Evolutionary conservation across 2,329 filamentous ascomycete species (phyloP), one percentile per base, ranked within the genome.

Genomic region (Aspergillus brasiliensis): DNA sequence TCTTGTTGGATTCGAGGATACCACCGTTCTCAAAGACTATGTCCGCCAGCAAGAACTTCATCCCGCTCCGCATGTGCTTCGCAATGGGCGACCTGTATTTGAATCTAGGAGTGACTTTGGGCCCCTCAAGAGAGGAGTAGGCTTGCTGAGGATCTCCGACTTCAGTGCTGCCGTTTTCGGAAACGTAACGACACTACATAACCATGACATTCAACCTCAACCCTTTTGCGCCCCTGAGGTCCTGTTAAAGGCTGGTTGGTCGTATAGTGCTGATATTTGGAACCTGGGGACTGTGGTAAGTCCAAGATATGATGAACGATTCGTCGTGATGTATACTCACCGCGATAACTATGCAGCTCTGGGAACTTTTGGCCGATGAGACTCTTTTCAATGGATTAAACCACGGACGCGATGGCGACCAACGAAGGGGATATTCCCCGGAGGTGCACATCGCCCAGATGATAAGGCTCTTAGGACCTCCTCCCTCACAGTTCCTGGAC

Each of bases 121-220:
- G 6, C 65, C 51, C 3, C 64, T 64, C 3, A 65, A 60, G 13
- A 65, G 59, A 28, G 64, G 65, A n/a, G 62, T 67, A 13, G 65
- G 65, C 7, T 57, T 60, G 3, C 58, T 67, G 28, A 64, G 66
- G 48, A 71, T 74, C 49, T 70, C 64, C 40, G 72, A 75, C 56
- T 72, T 75, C 55, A 71, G 70, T 31, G 55, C 69, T 19, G 68
- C 71, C 7, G 64, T 69, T 34, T 67, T 61, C 58, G 70, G 70
- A 37, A 52, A 70, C 47, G 52, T 48, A 2, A 59, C 75, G 69
- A 57, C 58, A n/a, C 62, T 60, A 6, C 64, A 75, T 69, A 64
- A 83, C 75, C 64, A 80, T 71, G 54, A 78, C 71, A 67, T 83
- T 75, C 51, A 86, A 70, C 71, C 71, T 8, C 65, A 69, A 47